Base-by-base conservation (phyloP, 305 asterid genomes). In the Lippia alba region DNA sequence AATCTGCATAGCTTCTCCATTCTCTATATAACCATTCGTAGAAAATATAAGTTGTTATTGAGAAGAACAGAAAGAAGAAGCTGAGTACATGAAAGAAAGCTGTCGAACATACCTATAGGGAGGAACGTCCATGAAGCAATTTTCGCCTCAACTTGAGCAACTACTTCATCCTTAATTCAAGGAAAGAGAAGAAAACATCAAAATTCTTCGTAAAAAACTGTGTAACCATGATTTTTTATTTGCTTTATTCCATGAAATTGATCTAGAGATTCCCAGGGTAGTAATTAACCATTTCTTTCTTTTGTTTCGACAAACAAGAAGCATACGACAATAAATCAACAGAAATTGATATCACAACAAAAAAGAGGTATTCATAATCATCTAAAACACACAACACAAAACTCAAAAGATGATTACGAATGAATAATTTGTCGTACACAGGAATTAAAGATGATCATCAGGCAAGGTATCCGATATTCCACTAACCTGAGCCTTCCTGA, bases 91-190 rank as follows among this genome's bases (percentile, higher is more conserved):
- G 24, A 62, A 55, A 6, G 0, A 54, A 70, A 17, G 64, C 16
- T 8, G 30, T 50, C 15, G 0, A 20, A 19, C 30, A 32, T 91
- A 91, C 99, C 97, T 76, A 61, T 54, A 18, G 97, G 97, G 58
- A 88, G 93, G 77, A 93, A 94, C 33, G 99, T 91, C 99, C 97
- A 91, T n/a, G 96, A 87, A 18, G 97, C 95, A 57, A 91, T 85
- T 82, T 82, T 89, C n/a, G 78, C 84, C 83, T 94, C 99, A 10
- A 89, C 54, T 40, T 77, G 15, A n/a, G 82, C 75, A 68, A 91
- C 82, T 54, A 94, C 24, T 64, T 85, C 91, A 81, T 91, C 99
- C 97, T 94, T 71, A 67, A 73, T 44, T 6, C 17, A 57, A 66
- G 45, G 45, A 64, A 10, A 44, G 30, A 56, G 32, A 36, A 16